Conservation (phyloP, 1,284 basidiomycete species). For the Puccinia triticina region DNA sequence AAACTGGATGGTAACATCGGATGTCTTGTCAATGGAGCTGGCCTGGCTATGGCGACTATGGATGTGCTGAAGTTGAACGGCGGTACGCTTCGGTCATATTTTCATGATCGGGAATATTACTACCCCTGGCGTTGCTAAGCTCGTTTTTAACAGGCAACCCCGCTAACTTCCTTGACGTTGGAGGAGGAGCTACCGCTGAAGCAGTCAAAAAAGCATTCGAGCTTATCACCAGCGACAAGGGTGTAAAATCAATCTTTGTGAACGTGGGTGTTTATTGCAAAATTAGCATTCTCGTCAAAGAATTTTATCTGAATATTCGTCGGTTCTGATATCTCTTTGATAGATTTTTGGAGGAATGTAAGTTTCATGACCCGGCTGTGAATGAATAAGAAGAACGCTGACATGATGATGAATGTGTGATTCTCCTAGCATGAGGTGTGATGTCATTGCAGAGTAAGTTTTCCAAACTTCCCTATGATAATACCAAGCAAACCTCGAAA, state of each 20-base stretch:
- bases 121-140: background rate
- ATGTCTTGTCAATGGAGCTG: slow-evolving; percentile 97
- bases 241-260: slow-evolving; percentile 98
- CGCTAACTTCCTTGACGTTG: slow-evolving; percentile 97
- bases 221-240: slow-evolving; percentile 83
- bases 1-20: slow-evolving; percentile 98
- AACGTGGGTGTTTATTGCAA: slow-evolving; percentile 64
- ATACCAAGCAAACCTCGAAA: background rate
- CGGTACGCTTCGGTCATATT: slow-evolving; percentile 62
- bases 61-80: slow-evolving; percentile 94
- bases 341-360: slow-evolving; percentile 59
- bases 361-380: slow-evolving; percentile 59
- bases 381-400: slow-evolving; percentile 57
- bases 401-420: slow-evolving; percentile 44
- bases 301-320: background rate
- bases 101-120: slow-evolving; percentile 49
- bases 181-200: slow-evolving; percentile 95
- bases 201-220: slow-evolving; percentile 99
- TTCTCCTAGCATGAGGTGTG: slow-evolving; percentile 89
- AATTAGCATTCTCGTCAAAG: background rate
- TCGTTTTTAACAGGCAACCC: slow-evolving; percentile 66
- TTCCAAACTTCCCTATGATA: background rate
- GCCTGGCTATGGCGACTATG: slow-evolving; percentile 99
- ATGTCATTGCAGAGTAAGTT: slow-evolving; percentile 64
- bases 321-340: background rate